Evolutionary conservation across 345 rosid species (phyloP).

Genomic region (Citrus reticulata): DNA sequence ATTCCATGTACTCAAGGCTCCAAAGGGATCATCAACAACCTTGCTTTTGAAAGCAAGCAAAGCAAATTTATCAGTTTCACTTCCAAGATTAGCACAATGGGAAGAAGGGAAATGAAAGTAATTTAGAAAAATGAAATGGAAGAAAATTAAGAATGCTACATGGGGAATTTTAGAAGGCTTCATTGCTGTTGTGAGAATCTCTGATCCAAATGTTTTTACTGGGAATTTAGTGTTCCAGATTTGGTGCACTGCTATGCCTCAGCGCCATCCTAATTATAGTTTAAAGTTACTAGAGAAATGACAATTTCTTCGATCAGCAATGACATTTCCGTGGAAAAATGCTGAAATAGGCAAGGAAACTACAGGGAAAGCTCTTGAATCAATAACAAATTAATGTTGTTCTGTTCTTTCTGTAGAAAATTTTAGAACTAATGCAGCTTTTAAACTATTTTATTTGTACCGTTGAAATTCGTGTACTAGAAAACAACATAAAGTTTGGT

Average conservation of each 20-base stretch:
- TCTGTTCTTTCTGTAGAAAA: not conserved
- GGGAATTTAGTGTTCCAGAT: not conserved
- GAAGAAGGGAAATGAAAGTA: conserved; percentile 6
- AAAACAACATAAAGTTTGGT: too few species aligned
- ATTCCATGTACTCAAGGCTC: conserved; percentile 20
- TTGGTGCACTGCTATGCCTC: not conserved
- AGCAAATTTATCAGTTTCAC: conserved; percentile 22
- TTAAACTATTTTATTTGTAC: too few species aligned
- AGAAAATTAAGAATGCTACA: not conserved
- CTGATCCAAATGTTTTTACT: too few species aligned
- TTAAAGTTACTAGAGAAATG: not conserved
- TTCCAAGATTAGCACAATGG: conserved; percentile 1
- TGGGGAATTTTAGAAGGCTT: not conserved
- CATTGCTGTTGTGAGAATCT: not conserved
- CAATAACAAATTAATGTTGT: not conserved
- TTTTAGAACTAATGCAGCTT: too few species aligned
- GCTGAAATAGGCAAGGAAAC: not conserved
- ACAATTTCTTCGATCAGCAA: not conserved
- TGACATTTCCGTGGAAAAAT: not conserved
- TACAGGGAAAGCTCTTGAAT: not conserved
- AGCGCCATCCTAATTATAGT: not conserved
- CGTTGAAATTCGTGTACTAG: too few species aligned
- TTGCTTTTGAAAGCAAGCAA: conserved; percentile 18
- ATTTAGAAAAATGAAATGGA: not conserved
- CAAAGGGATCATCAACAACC: conserved; percentile 5